These are phyloP conservation scores for Aureobasidium sp. DNA, from an alignment of 2,329 filamentous ascomycete genomes.

Conservation along the genomic window DNA sequence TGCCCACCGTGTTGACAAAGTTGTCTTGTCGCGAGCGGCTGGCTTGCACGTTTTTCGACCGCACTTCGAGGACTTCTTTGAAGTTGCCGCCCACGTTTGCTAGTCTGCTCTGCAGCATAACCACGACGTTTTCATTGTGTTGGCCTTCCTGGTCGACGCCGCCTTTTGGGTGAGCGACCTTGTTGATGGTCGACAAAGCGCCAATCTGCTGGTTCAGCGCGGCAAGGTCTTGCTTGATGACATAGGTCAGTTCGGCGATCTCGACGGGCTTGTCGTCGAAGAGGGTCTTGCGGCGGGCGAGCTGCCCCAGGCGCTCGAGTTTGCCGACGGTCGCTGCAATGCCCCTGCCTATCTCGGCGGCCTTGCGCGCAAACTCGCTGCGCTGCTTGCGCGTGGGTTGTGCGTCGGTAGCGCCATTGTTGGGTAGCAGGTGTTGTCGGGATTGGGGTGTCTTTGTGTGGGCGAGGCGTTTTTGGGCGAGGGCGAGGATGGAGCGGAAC, in stretches of 20 bases:
- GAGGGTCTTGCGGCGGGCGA: constrained; percentile 92
- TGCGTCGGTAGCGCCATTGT: constrained; percentile 17
- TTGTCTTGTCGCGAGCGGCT: constrained; percentile 89
- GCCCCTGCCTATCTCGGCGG: constrained; percentile 83
- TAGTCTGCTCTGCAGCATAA: constrained; percentile 82
- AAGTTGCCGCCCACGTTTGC: constrained; percentile 92
- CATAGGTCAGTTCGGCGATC: constrained; percentile 92
- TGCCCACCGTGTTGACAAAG: constrained; percentile 82
- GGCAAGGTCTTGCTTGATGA: constrained; percentile 95
- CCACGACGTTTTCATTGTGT: constrained; percentile 95
- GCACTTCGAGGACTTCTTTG: constrained; percentile 92
- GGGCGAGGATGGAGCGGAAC: constrained; percentile 83
- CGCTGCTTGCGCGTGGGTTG: constrained; percentile 41
- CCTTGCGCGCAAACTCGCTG: constrained; percentile 88
- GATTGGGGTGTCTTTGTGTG: constrained; percentile 71
- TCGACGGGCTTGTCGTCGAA: constrained; percentile 96
- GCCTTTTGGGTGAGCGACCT: constrained; percentile 57
- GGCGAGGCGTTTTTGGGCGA: constrained; percentile 63
- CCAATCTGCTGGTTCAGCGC: constrained; percentile 81
- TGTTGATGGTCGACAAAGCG: constrained; percentile 68
- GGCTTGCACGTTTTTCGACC: constrained; percentile 96
- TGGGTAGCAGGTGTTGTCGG: constrained; percentile 64
- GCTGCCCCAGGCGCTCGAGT: constrained; percentile 82
- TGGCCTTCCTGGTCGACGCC: constrained; percentile 71
- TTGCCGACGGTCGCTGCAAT: constrained; percentile 93